Base-by-base conservation (phyloP, 495 filamentous ascomycete genomes). In the Bathelium albidoporum region DNA sequence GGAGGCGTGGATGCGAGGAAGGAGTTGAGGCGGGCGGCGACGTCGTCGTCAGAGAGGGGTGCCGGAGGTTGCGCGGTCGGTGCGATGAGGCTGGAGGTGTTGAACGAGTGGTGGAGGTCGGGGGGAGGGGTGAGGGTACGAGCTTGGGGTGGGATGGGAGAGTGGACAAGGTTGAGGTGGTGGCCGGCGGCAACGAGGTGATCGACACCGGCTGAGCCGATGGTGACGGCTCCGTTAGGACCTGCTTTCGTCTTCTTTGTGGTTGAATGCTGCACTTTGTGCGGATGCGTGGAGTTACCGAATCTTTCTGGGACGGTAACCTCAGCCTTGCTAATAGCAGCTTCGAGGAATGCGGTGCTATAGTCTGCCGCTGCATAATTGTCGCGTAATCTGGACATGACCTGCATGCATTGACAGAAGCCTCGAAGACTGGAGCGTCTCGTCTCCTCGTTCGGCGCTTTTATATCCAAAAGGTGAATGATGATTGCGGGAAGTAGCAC, bases 401-500 rank as follows among this genome's bases (percentile, higher is more conserved):
- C 89, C 43, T 83, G 82, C 87, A 94, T 92, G 77, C 90, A 94
- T 70, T 90, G 82, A 70, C 83, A 85, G 76, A 95, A 95, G 59
- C 89, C 88, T 59, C 85, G 82, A 58, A 89, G 78, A 62, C 87
- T 88, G 36, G 83, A 76, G 64, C 85, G 82, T 26, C 88, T 81
- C 18, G 87, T 83, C 55, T 81, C 83, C 20, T 82, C 82, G 63
- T 89, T 82, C 49, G 81, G 86, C 43, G 85, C 87, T 69, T 91
- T 95, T 79, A 94, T 91, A 69, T 95, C 89, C 2, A 95, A 82
- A 22, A 96, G 79, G 70, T 96, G 90, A 61, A 95, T 92, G 65
- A 95, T 95, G 73, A 95, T 89, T 14, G 91, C 90, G 1, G 91
- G 91, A 3, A 95, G 83, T 12, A 95, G 83, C 11, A 95, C 90